These are phyloP conservation scores for Paralagenidium karlingii DNA, from an alignment of 352 stramenopile genomes.

Conservation along the genomic window DNA sequence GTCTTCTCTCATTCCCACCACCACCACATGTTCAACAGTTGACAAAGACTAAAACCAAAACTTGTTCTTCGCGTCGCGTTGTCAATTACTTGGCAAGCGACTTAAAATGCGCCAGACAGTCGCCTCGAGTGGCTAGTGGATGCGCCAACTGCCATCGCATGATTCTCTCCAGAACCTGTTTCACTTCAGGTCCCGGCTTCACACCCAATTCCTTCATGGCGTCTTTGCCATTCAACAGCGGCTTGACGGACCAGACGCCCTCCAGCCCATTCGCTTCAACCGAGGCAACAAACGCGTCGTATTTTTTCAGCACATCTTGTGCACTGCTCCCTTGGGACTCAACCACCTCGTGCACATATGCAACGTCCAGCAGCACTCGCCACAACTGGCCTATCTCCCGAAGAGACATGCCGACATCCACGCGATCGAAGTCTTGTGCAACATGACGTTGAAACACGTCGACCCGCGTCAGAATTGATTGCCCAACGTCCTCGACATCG, in stretches of 20 bases:
- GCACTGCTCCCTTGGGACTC: conserved; percentile 6
- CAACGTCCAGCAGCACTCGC: conserved; percentile 36
- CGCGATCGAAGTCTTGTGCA: conserved; percentile 23
- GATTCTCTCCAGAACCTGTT: conserved; percentile 36
- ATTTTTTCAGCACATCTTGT: conserved; percentile 10
- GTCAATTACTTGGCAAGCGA: not conserved
- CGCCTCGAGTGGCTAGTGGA: conserved; percentile 33
- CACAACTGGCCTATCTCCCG: conserved; percentile 46
- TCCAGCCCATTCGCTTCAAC: conserved; percentile 16
- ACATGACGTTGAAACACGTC: conserved; percentile 12
- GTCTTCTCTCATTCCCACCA: too few relatives aligned
- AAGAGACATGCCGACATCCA: conserved; percentile 33
- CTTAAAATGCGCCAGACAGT: conserved; percentile 33
- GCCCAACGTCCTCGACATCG: conserved; percentile 52
- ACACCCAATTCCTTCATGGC: conserved; percentile 43
- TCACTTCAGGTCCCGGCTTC: conserved; percentile 44
- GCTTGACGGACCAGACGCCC: conserved; percentile 47
- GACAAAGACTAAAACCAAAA: too few relatives aligned
- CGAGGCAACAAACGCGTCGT: conserved; percentile 18
- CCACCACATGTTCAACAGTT: too few relatives aligned
- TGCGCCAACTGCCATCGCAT: conserved; percentile 46
- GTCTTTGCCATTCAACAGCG: conserved; percentile 62
- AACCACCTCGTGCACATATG: conserved; percentile 34
- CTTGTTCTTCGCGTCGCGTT: too few relatives aligned
- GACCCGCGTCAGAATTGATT: conserved; percentile 28